Base-by-base conservation (phyloP, 768 basidiomycete species). In the Naganishia vishniacii region DNA sequence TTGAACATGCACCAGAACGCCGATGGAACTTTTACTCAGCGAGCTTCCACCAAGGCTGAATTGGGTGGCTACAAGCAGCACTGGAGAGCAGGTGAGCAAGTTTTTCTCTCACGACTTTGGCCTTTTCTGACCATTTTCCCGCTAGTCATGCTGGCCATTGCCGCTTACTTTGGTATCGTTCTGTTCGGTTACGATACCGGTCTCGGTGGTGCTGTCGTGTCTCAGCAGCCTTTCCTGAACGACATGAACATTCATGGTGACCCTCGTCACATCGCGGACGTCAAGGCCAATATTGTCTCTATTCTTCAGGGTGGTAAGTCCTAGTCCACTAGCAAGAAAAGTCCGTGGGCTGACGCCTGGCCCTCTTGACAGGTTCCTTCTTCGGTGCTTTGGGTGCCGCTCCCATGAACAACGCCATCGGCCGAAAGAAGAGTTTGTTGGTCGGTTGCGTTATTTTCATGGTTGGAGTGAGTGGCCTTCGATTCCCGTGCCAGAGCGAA, bases 241-340 rank as follows among this genome's bases (percentile, higher is more conserved):
- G 81, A 84, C 48, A 91, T 91, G 70, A 84, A 83, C 16, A 79
- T 88, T 59, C 42, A 40, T 32, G 70, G 72, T 23, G 66, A 66
- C 25, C 75, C 79, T 40, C 13, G 31, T 6, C 53, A 56, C 37
- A 68, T 75, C 20, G 82, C 86, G 62, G 78, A 80, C 4, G 80
- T 91, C n/a, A 86, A 85, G 0, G 86, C 87, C 45, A 89, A 77
- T 67, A 88, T 93, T 45, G 91, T 92, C 18, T 88, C 90, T 3
- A 88, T 91, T 4, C 81, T 92, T 11, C 90, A 91, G 73, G 88
- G 85, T 4, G 89, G 29, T 40, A 18, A 41, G 53, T 51, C 9
- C 25, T 20, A 16, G n/a, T n/a, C n/a, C n/a, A n/a, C n/a, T n/a
- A n/a, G n/a, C n/a, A n/a, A n/a, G n/a, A n/a, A n/a, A n/a, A n/a